phyloP scores from a whole-genome alignment of 305 asterid species.

The Withania somnifera region DNA sequence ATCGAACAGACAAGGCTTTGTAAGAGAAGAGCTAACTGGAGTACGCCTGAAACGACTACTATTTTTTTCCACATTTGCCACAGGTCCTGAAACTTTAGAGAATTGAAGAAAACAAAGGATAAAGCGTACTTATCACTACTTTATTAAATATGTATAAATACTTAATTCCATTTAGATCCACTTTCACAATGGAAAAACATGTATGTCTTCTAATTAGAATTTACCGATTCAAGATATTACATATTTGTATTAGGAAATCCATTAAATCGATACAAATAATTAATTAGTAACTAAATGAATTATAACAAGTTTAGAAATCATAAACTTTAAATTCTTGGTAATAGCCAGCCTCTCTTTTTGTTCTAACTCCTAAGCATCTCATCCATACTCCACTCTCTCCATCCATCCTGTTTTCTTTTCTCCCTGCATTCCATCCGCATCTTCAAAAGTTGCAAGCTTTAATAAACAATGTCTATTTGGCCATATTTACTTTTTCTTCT shows the following conservation, averaged over 20 bases:
- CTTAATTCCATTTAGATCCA: too few species aligned
- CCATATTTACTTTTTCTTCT: constrained; percentile 13
- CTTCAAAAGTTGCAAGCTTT: neutral
- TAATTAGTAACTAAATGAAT: neutral
- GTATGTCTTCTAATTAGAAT: too few species aligned
- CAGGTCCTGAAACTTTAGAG: too few species aligned
- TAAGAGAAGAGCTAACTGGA: too few species aligned
- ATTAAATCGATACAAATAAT: neutral
- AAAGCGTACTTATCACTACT: too few species aligned
- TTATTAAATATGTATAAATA: too few species aligned
- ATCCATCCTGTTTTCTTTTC: neutral
- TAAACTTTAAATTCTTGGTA: neutral
- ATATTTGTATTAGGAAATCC: neutral
- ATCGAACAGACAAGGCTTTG: too few species aligned
- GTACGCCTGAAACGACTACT: too few species aligned
- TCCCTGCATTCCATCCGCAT: neutral
- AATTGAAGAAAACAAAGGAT: too few species aligned
- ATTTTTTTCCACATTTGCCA: too few species aligned
- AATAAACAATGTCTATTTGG: constrained; percentile 4
- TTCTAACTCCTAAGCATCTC: constrained; percentile 50
- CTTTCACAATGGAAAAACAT: too few species aligned
- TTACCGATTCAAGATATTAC: neutral
- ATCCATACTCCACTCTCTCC: constrained; percentile 1
- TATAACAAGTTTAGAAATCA: too few species aligned
- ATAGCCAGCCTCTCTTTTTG: constrained; percentile 49